Conservation (phyloP, 225 moss, liverwort and hornwort species). For the Bryum argenteum region DNA sequence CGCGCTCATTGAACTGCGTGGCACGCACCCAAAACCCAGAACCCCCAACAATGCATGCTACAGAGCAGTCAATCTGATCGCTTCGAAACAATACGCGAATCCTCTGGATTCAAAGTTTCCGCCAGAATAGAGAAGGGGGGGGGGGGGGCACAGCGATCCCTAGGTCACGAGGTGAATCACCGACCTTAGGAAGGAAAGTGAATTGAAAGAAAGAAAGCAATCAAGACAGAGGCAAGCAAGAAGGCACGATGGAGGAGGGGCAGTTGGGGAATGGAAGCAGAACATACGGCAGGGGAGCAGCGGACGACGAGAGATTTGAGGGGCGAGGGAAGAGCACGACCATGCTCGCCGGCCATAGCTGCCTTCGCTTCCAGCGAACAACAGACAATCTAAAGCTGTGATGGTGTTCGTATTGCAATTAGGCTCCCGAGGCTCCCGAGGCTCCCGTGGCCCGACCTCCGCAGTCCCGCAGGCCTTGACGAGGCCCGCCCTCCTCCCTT, state of each 20-base stretch:
- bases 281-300: conserved; percentile 63
- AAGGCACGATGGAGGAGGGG: background rate
- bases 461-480: too few relatives aligned
- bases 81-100: conserved; percentile 1
- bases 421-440: too few relatives aligned
- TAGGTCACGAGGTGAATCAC: conserved; percentile 22
- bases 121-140: background rate
- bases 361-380: background rate
- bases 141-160: conserved; percentile 11
- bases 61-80: background rate
- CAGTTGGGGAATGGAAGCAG: background rate
- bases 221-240: background rate
- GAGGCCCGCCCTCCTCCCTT: too few relatives aligned
- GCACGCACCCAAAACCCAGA: conserved; percentile 2
- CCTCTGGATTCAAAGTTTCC: background rate
- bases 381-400: background rate
- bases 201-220: conserved; percentile 13
- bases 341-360: conserved; percentile 57
- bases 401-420: background rate
- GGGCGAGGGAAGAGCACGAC: conserved; percentile 46
- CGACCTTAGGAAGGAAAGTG: background rate
- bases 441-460: too few relatives aligned
- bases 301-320: conserved; percentile 56
- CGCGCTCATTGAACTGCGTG: too few relatives aligned
- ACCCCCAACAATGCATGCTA: background rate